These are phyloP conservation scores for Priceomyces fermenticarens DNA, from an alignment of 805 yeast genomes.

Conservation along the genomic window DNA sequence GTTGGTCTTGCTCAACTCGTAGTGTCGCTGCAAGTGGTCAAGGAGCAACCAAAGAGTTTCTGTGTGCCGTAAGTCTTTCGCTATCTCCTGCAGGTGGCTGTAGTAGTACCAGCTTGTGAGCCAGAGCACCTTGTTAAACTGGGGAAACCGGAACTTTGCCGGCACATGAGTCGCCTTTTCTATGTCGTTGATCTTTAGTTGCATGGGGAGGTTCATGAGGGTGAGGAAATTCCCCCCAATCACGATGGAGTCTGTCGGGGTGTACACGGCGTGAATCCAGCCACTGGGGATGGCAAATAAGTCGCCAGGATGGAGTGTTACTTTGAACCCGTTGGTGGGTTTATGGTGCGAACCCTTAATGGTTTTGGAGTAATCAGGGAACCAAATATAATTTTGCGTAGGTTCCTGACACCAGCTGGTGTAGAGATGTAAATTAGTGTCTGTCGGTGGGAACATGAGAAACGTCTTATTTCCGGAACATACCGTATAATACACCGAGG, in stretches of 20 bases:
- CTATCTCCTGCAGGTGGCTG: slow-evolving; percentile 22
- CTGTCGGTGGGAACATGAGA: slow-evolving; percentile 76
- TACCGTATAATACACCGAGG: slow-evolving; percentile 85
- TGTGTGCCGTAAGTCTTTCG: slow-evolving; percentile 8
- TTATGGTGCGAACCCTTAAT: slow-evolving; percentile 25
- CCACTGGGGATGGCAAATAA: slow-evolving; percentile 83
- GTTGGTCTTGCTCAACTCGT: slow-evolving; percentile 29
- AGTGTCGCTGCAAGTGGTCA: slow-evolving; percentile 27
- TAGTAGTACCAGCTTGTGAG: slow-evolving; percentile 50
- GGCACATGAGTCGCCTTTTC: slow-evolving; percentile 74
- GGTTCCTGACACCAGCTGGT: slow-evolving; percentile 69
- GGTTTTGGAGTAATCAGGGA: slow-evolving; percentile 47
- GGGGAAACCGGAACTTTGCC: slow-evolving; percentile 72
- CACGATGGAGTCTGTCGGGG: slow-evolving; percentile 76
- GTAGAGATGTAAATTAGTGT: slow-evolving; percentile 56
- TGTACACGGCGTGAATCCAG: slow-evolving; percentile 89
- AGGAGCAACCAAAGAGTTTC: slow-evolving; percentile 15
- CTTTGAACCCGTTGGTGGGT: slow-evolving; percentile 48
- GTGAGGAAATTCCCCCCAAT: slow-evolving; percentile 89
- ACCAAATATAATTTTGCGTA: slow-evolving; percentile 62
- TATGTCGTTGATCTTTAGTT: slow-evolving; percentile 56
- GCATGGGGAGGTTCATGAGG: slow-evolving; percentile 56
- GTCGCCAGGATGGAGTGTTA: slow-evolving; percentile 61
- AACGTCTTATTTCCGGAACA: slow-evolving; percentile 73
- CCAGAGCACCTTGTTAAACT: slow-evolving; percentile 71